Evolutionary conservation across 1,284 basidiomycete genomes (phyloP).

Genomic region (Ceratobasidium papillatum): DNA sequence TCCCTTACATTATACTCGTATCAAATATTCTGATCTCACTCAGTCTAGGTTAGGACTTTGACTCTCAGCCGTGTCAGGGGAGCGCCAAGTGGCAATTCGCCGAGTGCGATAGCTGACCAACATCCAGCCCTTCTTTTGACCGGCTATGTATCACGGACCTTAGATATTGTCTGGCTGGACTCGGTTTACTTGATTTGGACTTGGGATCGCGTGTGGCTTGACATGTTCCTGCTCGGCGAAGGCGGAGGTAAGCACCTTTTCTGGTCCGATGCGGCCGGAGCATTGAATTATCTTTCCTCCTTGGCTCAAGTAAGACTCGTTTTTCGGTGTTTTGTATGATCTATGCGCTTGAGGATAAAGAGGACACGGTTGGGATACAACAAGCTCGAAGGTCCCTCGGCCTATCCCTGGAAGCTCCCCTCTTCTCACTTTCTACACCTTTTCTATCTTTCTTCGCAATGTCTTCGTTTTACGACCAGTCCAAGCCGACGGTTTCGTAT

Average conservation of each 20-base stretch:
- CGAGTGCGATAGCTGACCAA: conserved; percentile 22
- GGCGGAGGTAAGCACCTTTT: not conserved
- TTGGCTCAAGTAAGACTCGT: not conserved
- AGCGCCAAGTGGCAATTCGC: conserved; percentile 24
- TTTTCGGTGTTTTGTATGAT: not conserved
- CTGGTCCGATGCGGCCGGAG: conserved; percentile 16
- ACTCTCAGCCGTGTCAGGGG: conserved; percentile 16
- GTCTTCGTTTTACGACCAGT: not conserved
- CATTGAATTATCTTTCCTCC: not conserved
- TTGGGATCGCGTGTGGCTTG: not conserved
- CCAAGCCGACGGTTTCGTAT: conserved; percentile 4
- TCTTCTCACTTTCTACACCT: not conserved
- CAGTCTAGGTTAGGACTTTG: conserved; percentile 5
- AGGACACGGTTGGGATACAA: not conserved
- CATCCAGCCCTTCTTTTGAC: conserved; percentile 24
- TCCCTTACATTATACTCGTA: not conserved
- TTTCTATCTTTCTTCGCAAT: conserved; percentile 1
- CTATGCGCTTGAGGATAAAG: not conserved
- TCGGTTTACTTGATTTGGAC: not conserved
- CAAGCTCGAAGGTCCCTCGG: conserved; percentile 25
- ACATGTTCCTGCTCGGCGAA: not conserved
- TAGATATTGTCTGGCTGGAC: not conserved
- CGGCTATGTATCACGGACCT: conserved; percentile 31
- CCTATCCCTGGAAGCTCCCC: conserved; percentile 25
- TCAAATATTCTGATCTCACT: not conserved